Evolutionary conservation across 352 stramenopile species (phyloP), one percentile per base, ranked within the genome.

Genomic region (Sclerospora graminicola): DNA sequence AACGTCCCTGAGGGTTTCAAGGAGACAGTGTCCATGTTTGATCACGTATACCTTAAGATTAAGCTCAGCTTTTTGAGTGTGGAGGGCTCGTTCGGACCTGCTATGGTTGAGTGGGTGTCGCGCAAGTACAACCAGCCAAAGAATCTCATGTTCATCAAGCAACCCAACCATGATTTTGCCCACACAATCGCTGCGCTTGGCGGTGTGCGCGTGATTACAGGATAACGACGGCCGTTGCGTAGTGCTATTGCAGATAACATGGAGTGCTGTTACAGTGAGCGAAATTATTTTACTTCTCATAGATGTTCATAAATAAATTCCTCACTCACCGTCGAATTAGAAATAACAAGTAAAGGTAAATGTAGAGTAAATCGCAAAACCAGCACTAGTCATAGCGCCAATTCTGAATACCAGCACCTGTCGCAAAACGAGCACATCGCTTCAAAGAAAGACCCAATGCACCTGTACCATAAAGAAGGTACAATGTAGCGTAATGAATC

Each of bases 101-200:
- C 81, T 14, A 80, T 95, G 58, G 87, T 97, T 38, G 89, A 96
- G 68, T 97, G 87, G 82, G 50, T 96, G 48, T 79, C 75, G 29
- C 66, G 70, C 58, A 82, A 90, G 57, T 89, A 97, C 53, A 64
- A 67, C 37, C 84, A 97, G 57, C 80, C 81, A 26, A 93, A 94
- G 67, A 97, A 97, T 66, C 87, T 95, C 62, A 97, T 97, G 83
- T 97, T 97, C 62, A 96, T 97, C 68, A 95, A 93, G 60, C 91
- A 95, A 65, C 88, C 89, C n/a, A 95, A 94, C 69, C 62, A 94
- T 64, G 79, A 96, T 54, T 97, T 97, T 56, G 71, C 69, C 15
- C 86, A 97, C 69, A 97, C 91, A 41, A 79, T 97, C 34, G 84
- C 82, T 13, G 82, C 87, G 42, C 82, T 97, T 8, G 88, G 88